Conservation (phyloP, 495 filamentous ascomycete genomes). For the Alectoria sarmentosa region DNA sequence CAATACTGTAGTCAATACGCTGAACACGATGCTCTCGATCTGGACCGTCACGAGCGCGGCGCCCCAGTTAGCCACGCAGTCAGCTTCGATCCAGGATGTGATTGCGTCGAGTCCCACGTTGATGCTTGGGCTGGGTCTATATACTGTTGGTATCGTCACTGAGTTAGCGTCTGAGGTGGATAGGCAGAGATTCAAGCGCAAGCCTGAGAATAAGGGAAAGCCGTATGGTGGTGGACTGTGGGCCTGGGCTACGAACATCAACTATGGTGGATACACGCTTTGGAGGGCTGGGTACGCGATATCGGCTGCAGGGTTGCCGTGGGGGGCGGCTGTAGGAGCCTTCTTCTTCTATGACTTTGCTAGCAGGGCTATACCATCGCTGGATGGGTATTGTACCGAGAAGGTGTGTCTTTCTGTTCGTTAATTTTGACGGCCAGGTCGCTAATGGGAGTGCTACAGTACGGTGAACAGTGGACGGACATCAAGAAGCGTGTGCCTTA, state of each 20-base stretch:
- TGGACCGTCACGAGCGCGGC: constrained; percentile 35
- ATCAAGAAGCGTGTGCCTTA: constrained; percentile 41
- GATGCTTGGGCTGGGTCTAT: constrained; percentile 38
- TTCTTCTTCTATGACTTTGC: constrained; percentile 43
- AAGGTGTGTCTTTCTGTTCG: constrained; percentile 26
- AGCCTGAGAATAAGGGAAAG: constrained; percentile 47
- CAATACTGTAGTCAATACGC: constrained; percentile 43
- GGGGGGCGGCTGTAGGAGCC: constrained; percentile 31
- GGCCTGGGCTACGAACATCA: constrained; percentile 48
- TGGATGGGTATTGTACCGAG: constrained; percentile 46
- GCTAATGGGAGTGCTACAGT: constrained; percentile 23
- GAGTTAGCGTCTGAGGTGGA: constrained; percentile 48
- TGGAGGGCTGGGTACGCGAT: constrained; percentile 49
- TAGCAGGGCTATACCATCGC: constrained; percentile 36
- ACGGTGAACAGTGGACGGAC: constrained; percentile 38
- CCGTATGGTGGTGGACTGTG: constrained; percentile 47
- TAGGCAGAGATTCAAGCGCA: constrained; percentile 46
- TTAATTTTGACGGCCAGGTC: no score
- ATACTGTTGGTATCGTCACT: constrained; percentile 39
- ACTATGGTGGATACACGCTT: constrained; percentile 51
- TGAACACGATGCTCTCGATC: constrained; percentile 42
- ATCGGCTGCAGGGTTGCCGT: constrained; percentile 41
- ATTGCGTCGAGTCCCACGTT: constrained; percentile 28
- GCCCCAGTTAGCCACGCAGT: constrained; percentile 19
- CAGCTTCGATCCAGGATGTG: constrained; percentile 20